Evolutionary conservation across 2,329 filamentous ascomycete species (phyloP).

Genomic region (Aspergillus sp.): DNA sequence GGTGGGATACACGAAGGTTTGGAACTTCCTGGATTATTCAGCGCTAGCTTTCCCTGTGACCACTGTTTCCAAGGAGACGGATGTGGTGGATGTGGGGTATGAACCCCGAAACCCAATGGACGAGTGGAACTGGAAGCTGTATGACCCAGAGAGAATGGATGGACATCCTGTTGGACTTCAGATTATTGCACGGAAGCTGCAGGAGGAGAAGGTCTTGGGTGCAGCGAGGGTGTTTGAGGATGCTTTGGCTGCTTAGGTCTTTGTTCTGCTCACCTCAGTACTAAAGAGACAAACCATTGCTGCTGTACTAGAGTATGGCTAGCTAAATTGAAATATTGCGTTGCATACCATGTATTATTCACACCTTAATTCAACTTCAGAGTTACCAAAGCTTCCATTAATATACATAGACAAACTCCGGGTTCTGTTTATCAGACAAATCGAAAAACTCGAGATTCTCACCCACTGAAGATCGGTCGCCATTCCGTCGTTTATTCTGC

Average conservation of each 20-base stretch:
- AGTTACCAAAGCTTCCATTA: no score
- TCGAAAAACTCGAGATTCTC: neutral
- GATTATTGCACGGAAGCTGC: constrained; percentile 1
- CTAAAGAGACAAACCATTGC: neutral
- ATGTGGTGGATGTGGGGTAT: neutral
- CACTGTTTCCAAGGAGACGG: neutral
- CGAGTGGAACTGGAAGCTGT: constrained; percentile 3
- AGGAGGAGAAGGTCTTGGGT: constrained; percentile 5
- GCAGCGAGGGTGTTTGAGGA: neutral
- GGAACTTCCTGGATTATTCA: constrained; percentile 4
- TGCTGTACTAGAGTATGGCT: neutral
- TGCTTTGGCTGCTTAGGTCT: neutral
- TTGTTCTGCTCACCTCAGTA: neutral
- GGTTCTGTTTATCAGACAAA: neutral
- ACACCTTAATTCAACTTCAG: neutral
- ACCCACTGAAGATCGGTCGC: neutral
- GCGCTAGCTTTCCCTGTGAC: constrained; percentile 1
- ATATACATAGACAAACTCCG: constrained; percentile 1
- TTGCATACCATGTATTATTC: neutral
- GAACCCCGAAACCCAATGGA: constrained; percentile 1
- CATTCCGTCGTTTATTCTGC: neutral
- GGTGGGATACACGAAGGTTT: constrained; percentile 4
- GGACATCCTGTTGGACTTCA: constrained; percentile 2
- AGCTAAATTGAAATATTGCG: neutral
- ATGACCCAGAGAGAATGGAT: constrained; percentile 1